Conservation (phyloP, 2,329 filamentous ascomycete species). For the Allantophomopsis cytisporea region DNA sequence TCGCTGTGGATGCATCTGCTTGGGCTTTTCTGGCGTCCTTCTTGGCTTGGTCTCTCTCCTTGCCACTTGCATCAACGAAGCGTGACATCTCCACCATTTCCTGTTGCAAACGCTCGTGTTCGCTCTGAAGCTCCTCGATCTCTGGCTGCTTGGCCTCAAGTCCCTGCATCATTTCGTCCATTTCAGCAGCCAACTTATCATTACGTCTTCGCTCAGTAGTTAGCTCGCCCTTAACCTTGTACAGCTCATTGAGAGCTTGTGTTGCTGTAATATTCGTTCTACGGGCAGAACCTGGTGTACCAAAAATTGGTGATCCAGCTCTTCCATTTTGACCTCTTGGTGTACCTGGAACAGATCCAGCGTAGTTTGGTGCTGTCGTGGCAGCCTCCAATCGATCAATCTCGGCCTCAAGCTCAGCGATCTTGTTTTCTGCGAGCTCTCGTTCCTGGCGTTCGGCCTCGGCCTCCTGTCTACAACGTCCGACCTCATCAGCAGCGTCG, state of each 20-base stretch:
- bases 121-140: conserved; percentile 70
- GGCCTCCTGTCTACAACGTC: conserved; percentile 34
- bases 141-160: conserved; percentile 80
- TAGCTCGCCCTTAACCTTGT: conserved; percentile 58
- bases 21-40: conserved; percentile 71
- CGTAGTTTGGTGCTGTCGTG: conserved; percentile 21
- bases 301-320: conserved; percentile 43
- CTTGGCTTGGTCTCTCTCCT: conserved; percentile 65
- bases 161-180: conserved; percentile 77
- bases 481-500: conserved; percentile 44
- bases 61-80: conserved; percentile 68
- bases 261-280: conserved; percentile 44
- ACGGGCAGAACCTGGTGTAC: conserved; percentile 41
- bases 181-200: conserved; percentile 58
- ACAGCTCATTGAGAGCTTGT: conserved; percentile 50
- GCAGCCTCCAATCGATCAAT: conserved; percentile 46
- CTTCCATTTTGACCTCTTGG: conserved; percentile 40
- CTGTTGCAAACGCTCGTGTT: conserved; percentile 65
- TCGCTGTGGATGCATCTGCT: conserved; percentile 48
- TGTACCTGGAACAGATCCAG: conserved; percentile 42
- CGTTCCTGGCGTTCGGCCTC: conserved; percentile 45
- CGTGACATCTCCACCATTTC: conserved; percentile 79
- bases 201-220: conserved; percentile 61
- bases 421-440: conserved; percentile 44
- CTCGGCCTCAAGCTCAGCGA: conserved; percentile 50